Percentiles rank a stretch among this genome's conserved stretches.
phyloP scores from a whole-genome alignment of 345 rosid genomes.

The Lepidium sativum region DNA sequence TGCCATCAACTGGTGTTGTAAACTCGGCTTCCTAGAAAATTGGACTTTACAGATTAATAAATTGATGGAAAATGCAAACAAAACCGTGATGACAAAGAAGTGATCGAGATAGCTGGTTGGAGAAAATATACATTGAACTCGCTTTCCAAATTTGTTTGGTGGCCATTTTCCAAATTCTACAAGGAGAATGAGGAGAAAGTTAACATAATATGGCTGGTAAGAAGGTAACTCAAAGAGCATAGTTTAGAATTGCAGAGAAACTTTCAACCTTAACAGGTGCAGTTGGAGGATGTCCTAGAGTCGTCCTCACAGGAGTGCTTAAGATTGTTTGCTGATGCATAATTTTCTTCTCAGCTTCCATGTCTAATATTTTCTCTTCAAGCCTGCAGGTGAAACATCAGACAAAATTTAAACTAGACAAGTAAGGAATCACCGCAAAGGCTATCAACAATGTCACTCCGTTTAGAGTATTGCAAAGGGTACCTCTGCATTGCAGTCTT shows the following conservation, averaged over 20 bases:
- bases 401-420: neutral
- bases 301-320: constrained; percentile 45
- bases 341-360: constrained; percentile 79
- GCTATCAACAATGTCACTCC: neutral
- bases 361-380: constrained; percentile 69
- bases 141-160: constrained; percentile 47
- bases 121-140: constrained; percentile 45
- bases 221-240: neutral
- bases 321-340: constrained; percentile 63
- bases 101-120: constrained; percentile 1
- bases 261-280: constrained; percentile 42
- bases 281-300: constrained; percentile 53
- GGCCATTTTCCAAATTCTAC: constrained; percentile 90
- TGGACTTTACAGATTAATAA: neutral
- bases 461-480: neutral
- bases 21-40: constrained; percentile 57
- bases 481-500: constrained; percentile 94
- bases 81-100: neutral
- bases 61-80: neutral
- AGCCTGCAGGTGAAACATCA: constrained; percentile 50
- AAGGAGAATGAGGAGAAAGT: constrained; percentile 9
- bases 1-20: constrained; percentile 68
- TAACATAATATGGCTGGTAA: neutral
- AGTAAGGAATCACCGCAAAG: neutral
- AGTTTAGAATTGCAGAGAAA: constrained; percentile 7